phyloP scores from a whole-genome alignment of 164 flowering plant species.

The Magnolia sinica region DNA sequence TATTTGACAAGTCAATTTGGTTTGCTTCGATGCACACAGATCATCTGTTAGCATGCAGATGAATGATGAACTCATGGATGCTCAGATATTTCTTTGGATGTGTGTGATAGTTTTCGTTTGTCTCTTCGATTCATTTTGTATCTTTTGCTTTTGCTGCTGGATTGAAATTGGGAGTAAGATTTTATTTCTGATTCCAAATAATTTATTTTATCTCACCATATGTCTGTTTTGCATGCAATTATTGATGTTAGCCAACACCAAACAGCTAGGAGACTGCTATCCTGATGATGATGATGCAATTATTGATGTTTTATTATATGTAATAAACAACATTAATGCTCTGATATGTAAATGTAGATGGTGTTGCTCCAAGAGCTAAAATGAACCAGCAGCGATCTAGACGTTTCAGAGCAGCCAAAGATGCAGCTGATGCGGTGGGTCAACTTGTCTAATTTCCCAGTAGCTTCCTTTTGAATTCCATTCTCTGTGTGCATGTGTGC shows the following conservation, averaged over 20 bases:
- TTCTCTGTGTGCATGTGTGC: not conserved
- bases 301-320: not conserved
- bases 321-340: not conserved
- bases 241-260: not conserved
- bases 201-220: not conserved
- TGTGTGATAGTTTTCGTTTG: not conserved
- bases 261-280: not conserved
- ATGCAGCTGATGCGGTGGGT: slow-evolving; percentile 87
- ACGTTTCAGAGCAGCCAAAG: slow-evolving; percentile 96
- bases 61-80: not conserved
- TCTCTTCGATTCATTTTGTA: not conserved
- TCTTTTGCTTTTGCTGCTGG: not conserved
- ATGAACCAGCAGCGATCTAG: slow-evolving; percentile 98
- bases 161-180: not conserved
- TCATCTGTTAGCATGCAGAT: not conserved
- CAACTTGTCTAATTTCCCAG: slow-evolving; percentile 13
- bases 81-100: not conserved
- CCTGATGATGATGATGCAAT: not conserved
- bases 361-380: slow-evolving; percentile 98
- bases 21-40: not conserved
- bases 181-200: not conserved
- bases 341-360: slow-evolving; percentile 49
- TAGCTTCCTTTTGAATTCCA: slow-evolving; percentile 2
- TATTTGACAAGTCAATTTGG: not conserved
- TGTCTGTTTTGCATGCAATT: not conserved